Conservation (phyloP, 129 eudicot species). For the Silybum marianum region DNA sequence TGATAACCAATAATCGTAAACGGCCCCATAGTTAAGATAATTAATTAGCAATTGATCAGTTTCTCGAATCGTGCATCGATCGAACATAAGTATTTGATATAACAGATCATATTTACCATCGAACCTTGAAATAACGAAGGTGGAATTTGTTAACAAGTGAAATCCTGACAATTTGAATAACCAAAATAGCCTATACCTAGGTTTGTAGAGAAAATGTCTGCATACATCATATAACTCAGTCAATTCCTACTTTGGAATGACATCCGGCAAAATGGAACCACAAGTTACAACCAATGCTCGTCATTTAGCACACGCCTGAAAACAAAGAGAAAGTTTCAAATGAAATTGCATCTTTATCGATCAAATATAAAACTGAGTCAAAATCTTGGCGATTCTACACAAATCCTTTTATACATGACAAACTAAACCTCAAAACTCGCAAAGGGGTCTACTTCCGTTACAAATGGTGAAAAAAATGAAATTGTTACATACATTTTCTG, state of each 20-base stretch:
- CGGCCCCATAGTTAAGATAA: background rate
- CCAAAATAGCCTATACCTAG: no score
- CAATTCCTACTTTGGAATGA: no score
- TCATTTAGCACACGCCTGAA: background rate
- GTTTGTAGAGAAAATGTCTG: no score
- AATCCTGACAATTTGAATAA: no score
- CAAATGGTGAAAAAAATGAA: conserved; percentile 16
- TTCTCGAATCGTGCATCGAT: no score
- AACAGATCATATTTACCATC: no score
- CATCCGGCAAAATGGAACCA: background rate
- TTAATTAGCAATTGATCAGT: background rate
- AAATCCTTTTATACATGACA: conserved; percentile 22
- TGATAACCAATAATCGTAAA: no score
- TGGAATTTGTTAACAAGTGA: no score
- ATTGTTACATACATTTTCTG: conserved; percentile 26
- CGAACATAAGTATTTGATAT: background rate
- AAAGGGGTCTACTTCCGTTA: conserved; percentile 10
- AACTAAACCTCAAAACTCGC: conserved; percentile 25
- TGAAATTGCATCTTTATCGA: no score
- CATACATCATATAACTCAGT: no score
- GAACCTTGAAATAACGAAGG: no score
- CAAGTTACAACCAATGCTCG: background rate
- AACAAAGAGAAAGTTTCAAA: background rate
- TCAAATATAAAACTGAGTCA: conserved; percentile 20
- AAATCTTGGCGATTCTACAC: conserved; percentile 22